Evolutionary conservation across 2,329 filamentous ascomycete species (phyloP).

Genomic region (Ilyonectria sp.): DNA sequence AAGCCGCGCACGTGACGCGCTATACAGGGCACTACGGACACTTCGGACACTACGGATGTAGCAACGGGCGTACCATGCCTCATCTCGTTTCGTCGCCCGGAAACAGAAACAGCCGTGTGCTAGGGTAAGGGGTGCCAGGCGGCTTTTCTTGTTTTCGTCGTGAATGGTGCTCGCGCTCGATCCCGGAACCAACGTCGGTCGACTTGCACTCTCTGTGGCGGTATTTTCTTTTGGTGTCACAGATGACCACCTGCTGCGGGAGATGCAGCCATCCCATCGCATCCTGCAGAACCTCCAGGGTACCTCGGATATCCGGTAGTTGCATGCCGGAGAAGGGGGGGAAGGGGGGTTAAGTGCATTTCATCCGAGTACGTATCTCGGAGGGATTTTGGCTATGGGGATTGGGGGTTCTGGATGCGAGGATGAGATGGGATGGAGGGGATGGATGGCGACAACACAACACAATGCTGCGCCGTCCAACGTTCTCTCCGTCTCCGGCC

Average conservation of each 20-base stretch:
- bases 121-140: conserved; percentile 1
- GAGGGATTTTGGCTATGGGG: conserved; percentile 11
- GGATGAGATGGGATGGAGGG: not conserved
- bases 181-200: not conserved
- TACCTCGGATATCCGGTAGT: conserved; percentile 12
- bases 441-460: conserved; percentile 15
- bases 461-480: not conserved
- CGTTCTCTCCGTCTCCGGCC: conserved; percentile 34
- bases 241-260: not conserved
- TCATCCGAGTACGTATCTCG: not conserved
- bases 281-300: not conserved
- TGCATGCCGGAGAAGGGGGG: conserved; percentile 3
- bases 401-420: not conserved
- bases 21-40: not conserved
- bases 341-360: not conserved
- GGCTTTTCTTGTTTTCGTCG: not conserved
- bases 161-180: not conserved
- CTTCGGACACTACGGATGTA: conserved; percentile 14
- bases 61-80: conserved; percentile 12
- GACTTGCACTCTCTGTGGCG: not conserved
- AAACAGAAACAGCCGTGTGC: conserved; percentile 14
- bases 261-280: not conserved
- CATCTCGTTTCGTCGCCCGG: conserved; percentile 15
- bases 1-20: conserved; percentile 10
- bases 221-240: not conserved